These are phyloP conservation scores for Gonium pectorale DNA, from an alignment of 139 green algal genomes.

Conservation along the genomic window DNA sequence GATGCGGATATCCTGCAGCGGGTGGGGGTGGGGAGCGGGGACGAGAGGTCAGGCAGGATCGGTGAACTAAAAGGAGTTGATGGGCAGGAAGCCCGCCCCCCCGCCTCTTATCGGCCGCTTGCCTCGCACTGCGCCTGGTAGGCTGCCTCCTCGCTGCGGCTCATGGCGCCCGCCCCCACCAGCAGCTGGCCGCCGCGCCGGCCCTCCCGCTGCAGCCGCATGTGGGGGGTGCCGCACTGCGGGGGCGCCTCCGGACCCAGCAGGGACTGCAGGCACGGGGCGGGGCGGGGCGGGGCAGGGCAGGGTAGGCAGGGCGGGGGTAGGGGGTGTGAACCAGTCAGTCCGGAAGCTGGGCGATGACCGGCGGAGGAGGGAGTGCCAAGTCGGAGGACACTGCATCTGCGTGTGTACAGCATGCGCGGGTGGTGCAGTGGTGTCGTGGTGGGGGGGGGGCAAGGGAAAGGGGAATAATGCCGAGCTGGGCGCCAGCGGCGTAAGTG, in stretches of 20 bases:
- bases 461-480: no score
- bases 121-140: slow-evolving; percentile 44
- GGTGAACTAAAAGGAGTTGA: not conserved
- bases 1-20: not conserved
- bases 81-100: not conserved
- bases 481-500: no score
- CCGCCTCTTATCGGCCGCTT: not conserved
- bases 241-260: slow-evolving; percentile 1
- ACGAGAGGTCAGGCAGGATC: not conserved
- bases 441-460: no score
- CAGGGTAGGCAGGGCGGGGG: not conserved
- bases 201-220: slow-evolving; percentile 52
- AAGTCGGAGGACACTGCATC: no score
- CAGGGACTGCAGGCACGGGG: not conserved
- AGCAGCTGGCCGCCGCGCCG: slow-evolving; percentile 44
- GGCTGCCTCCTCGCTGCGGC: slow-evolving; percentile 8
- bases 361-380: not conserved
- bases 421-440: no score
- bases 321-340: not conserved
- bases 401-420: no score
- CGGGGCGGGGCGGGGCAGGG: not conserved
- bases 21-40: not conserved
- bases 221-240: slow-evolving; percentile 48
- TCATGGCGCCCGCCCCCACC: slow-evolving; percentile 33
- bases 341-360: not conserved